Conservation (phyloP, 1,139 yeast species). For the Pichia sp. region DNA sequence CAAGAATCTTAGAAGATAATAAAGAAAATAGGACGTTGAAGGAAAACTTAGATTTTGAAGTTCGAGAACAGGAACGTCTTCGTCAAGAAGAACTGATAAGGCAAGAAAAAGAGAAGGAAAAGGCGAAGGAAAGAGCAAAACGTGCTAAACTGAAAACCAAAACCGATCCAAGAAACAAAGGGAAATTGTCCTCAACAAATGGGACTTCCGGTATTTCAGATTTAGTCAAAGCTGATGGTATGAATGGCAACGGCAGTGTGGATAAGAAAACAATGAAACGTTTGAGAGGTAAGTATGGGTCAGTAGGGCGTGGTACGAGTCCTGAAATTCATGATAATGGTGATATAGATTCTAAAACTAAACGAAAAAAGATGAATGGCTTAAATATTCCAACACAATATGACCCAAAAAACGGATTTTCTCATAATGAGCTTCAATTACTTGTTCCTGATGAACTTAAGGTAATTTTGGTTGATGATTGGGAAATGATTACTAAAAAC, state of each 20-base stretch:
- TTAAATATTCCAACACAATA: not conserved
- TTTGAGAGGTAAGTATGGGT: not conserved
- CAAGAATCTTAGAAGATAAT: slow-evolving; percentile 59
- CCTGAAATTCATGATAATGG: not conserved
- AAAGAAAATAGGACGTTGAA: slow-evolving; percentile 64
- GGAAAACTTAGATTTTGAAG: slow-evolving; percentile 49
- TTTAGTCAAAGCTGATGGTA: not conserved
- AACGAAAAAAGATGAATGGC: not conserved
- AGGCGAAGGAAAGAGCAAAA: not conserved
- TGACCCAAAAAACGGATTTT: slow-evolving; percentile 13
- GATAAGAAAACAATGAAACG: not conserved
- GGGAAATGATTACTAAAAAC: slow-evolving; percentile 85
- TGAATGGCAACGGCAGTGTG: not conserved
- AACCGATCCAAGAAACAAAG: not conserved
- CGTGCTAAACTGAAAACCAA: not conserved
- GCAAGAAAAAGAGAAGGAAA: slow-evolving; percentile 6
- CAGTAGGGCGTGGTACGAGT: not conserved
- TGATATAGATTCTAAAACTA: slow-evolving; percentile 2
- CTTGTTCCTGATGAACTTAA: slow-evolving; percentile 61
- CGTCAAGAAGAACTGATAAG: slow-evolving; percentile 5
- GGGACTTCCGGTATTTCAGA: not conserved
- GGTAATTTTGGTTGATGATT: slow-evolving; percentile 74
- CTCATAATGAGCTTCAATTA: slow-evolving; percentile 27
- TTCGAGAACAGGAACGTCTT: slow-evolving; percentile 26
- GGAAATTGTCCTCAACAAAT: not conserved